Base-by-base conservation (phyloP, 1,139 yeast genomes). In the Pneumocystis canis region DNA sequence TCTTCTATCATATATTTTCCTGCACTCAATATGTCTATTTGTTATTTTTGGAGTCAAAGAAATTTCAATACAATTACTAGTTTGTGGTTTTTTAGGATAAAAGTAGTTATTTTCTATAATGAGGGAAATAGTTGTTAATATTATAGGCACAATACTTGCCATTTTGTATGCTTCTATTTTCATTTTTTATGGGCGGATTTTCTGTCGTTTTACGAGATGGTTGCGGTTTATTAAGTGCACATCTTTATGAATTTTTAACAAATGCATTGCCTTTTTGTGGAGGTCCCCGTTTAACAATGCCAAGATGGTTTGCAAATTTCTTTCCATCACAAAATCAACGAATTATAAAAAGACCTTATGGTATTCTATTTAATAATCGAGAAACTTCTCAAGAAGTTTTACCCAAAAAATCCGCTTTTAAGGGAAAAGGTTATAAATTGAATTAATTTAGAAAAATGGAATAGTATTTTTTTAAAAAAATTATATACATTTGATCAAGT, bases 11-110 rank as follows among this genome's bases (percentile, higher is more conserved):
- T 28, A 47, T 25, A 47, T 47, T 47, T 47, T 47, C 28, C 54
- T 25, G 30, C 54, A 9, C n/a, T 47, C 9, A 47, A 47, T 47
- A 25, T 47, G 3, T 47, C 54, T 5, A 47, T 47, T 11, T 47
- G 54, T 47, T 47, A 47, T 47, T 47, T 47, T 47, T 47, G 54
- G 54, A 47, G 54, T 47, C 54, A 47, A 25, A 47, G 54, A 14
- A 47, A 47, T 47, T 25, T 47, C 5, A 14, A 47, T 47, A 47
- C 54, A 25, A 47, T 47, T 25, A 47, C 54, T 47, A 47, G 28
- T 47, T 11, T 47, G 4, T 47, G 54, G 54, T 47, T 47, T 47
- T 47, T 47, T 47, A 30, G 54, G 5, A 25, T 47, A 47, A 47
- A 47, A 20, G 54, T 47, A 47, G 6, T 20, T 25, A 28, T 11